phyloP scores from a whole-genome alignment of 2,329 filamentous ascomycete species.

The Monosporascus sp. region DNA sequence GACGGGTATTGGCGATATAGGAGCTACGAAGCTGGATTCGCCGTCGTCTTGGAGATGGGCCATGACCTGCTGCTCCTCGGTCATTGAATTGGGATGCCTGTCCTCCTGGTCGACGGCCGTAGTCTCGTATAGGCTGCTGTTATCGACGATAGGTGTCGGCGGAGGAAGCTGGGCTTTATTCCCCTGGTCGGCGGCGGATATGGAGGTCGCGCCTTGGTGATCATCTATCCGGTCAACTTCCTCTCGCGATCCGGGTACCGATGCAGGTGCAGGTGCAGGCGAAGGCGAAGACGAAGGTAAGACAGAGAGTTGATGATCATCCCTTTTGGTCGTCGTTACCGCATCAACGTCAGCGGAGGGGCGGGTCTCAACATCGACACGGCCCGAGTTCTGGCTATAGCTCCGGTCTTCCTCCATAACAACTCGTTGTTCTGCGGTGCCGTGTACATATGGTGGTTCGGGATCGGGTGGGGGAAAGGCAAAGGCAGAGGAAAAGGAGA shows the following conservation, averaged over 20 bases:
- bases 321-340: background rate
- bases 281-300: background rate
- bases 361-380: background rate
- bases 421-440: background rate
- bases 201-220: background rate
- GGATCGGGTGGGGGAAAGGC: too few species aligned
- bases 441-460: background rate
- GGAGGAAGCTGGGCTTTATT: background rate
- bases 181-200: background rate
- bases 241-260: background rate
- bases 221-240: background rate
- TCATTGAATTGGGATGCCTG: slow-evolving; percentile 43
- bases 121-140: slow-evolving; percentile 26
- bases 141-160: slow-evolving; percentile 8
- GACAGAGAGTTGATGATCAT: background rate
- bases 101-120: slow-evolving; percentile 25
- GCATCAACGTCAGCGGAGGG: background rate
- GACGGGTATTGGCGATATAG: slow-evolving; percentile 49
- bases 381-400: background rate
- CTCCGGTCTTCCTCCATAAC: slow-evolving; percentile 15
- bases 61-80: slow-evolving; percentile 46
- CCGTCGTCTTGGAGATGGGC: slow-evolving; percentile 60
- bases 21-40: slow-evolving; percentile 61
- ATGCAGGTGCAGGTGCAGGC: background rate
- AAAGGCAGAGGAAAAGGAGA: background rate